A percentile compares a stretch with the other conserved stretches of the same genome.
Evolutionary conservation across 495 filamentous ascomycete genomes (phyloP).

Genomic region (Daldinia bambusicola): DNA sequence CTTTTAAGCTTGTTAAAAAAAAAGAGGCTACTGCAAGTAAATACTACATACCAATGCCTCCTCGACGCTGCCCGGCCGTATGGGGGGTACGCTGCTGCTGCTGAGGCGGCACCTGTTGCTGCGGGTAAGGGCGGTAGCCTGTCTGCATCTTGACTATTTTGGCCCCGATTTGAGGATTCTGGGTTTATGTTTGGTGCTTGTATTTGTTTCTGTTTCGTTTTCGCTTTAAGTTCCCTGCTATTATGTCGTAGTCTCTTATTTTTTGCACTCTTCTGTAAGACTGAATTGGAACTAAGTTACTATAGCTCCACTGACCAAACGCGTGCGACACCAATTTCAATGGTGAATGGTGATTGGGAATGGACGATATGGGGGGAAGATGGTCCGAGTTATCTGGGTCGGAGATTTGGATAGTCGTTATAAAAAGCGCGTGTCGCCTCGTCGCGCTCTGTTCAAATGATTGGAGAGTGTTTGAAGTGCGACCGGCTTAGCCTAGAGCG

Average conservation of each 20-base stretch:
- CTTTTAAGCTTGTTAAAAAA: too few species aligned
- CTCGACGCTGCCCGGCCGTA: conserved; percentile 55
- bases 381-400: conserved; percentile 37
- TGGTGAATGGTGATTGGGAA: conserved; percentile 44
- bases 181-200: neutral
- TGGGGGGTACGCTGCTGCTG: conserved; percentile 51
- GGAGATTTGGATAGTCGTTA: conserved; percentile 43
- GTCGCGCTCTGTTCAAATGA: conserved; percentile 39
- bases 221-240: conserved; percentile 11
- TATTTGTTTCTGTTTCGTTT: neutral
- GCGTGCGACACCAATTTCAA: conserved; percentile 41
- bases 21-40: too few species aligned
- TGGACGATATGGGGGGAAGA: conserved; percentile 22
- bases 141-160: conserved; percentile 56
- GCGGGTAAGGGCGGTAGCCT: conserved; percentile 59
- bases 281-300: conserved; percentile 21
- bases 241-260: conserved; percentile 7
- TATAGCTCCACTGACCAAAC: conserved; percentile 35
- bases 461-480: conserved; percentile 34
- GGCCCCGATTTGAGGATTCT: neutral
- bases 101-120: conserved; percentile 52
- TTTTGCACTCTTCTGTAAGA: conserved; percentile 34
- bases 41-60: conserved; percentile 58
- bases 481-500: conserved; percentile 28
- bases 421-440: conserved; percentile 42